These are phyloP conservation scores for Begonia peltatifolia DNA, from an alignment of 306 rosid genomes.

Conservation along the genomic window DNA sequence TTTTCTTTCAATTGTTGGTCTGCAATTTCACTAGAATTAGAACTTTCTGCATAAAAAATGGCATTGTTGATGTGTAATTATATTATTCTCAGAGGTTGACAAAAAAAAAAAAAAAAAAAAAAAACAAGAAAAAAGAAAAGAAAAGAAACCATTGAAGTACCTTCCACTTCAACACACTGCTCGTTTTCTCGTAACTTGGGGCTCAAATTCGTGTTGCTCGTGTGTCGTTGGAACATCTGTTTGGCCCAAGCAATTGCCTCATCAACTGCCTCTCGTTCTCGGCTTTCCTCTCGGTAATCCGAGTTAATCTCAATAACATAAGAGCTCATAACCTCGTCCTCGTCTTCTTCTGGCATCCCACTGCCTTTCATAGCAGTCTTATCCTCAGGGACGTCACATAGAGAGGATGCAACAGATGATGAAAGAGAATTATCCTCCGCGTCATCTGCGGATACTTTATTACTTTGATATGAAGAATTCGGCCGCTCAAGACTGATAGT, in stretches of 20 bases:
- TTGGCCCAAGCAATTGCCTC: constrained; percentile 98
- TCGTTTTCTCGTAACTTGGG: constrained; percentile 23
- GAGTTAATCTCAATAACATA: constrained; percentile 72
- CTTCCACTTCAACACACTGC: constrained; percentile 33
- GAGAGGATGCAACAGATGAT: constrained; percentile 52
- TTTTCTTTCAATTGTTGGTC: constrained; percentile 20
- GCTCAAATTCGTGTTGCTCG: constrained; percentile 38
- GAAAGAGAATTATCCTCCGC: constrained; percentile 44
- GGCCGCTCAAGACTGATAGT: constrained; percentile 33
- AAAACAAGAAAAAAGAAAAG: neutral
- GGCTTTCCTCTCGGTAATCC: constrained; percentile 41
- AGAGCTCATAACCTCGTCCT: constrained; percentile 67
- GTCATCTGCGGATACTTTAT: constrained; percentile 42
- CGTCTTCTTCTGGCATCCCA: constrained; percentile 21
- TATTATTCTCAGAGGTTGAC: neutral
- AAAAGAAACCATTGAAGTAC: constrained; percentile 7
- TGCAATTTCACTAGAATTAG: constrained; percentile 19
- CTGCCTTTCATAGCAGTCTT: constrained; percentile 25
- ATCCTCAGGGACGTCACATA: constrained; percentile 42
- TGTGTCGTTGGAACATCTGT: constrained; percentile 50
- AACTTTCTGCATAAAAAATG: constrained; percentile 28
- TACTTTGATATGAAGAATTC: constrained; percentile 47
- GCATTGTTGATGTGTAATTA: neutral
- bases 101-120: neutral
- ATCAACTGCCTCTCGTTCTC: constrained; percentile 47